A percentile compares a stretch with the other conserved stretches of the same genome.
phyloP scores from a whole-genome alignment of 2,329 filamentous ascomycete genomes.

The Alternaria sp. region DNA sequence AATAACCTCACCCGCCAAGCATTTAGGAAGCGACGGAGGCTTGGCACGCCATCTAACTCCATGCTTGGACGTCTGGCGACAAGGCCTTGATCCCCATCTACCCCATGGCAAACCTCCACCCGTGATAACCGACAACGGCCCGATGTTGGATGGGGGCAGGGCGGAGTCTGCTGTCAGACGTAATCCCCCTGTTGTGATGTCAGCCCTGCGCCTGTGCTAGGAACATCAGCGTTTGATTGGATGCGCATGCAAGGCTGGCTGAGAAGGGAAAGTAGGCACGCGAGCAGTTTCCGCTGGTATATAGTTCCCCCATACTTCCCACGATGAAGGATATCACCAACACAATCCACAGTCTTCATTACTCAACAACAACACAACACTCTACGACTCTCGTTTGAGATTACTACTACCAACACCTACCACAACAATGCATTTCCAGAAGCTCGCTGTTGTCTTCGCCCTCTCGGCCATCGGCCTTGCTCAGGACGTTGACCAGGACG shows the following conservation, averaged over 20 bases:
- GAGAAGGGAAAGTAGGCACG: constrained; percentile 3
- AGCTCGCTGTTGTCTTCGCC: constrained; percentile 3
- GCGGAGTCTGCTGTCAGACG: background rate
- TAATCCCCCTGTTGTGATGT: constrained; percentile 1
- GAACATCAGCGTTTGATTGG: background rate
- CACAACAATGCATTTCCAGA: constrained; percentile 4
- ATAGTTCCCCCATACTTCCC: background rate
- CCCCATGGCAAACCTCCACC: background rate
- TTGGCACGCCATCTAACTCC: background rate
- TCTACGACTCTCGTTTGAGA: background rate
- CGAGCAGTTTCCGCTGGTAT: background rate
- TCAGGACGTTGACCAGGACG: constrained; percentile 1
- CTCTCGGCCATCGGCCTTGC: constrained; percentile 4
- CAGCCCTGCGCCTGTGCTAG: background rate
- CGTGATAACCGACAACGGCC: constrained; percentile 1
- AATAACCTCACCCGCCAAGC: background rate
- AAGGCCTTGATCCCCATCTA: background rate
- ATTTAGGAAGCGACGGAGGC: background rate
- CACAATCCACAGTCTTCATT: background rate
- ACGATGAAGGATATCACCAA: background rate
- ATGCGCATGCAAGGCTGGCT: background rate
- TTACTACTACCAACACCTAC: background rate
- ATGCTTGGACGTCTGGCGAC: background rate
- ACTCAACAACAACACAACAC: background rate
- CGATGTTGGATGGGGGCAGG: background rate